Evolutionary conservation across 2,329 filamentous ascomycete genomes (phyloP).

Genomic region (Diaporthe nobilis): DNA sequence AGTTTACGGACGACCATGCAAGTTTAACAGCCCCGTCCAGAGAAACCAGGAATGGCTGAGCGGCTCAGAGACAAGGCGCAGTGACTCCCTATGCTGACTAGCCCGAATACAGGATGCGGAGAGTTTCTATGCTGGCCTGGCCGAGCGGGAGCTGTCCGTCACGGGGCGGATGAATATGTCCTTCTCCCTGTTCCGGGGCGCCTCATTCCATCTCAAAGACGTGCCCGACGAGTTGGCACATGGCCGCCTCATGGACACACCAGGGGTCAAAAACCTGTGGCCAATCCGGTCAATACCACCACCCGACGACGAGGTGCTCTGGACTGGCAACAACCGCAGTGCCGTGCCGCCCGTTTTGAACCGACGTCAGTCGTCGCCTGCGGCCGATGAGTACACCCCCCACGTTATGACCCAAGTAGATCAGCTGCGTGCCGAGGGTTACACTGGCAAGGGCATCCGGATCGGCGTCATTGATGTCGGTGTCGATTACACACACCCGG

Average conservation of each 20-base stretch:
- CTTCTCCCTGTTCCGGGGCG: constrained; percentile 18
- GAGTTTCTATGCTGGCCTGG: constrained; percentile 9
- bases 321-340: constrained; percentile 6
- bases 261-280: constrained; percentile 1
- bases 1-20: constrained; percentile 28
- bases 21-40: constrained; percentile 16
- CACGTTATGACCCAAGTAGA: not conserved
- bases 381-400: not conserved
- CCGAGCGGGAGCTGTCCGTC: not conserved
- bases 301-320: constrained; percentile 19
- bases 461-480: constrained; percentile 51
- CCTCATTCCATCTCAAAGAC: constrained; percentile 14
- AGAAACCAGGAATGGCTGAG: not conserved
- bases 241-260: not conserved
- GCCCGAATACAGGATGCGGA: constrained; percentile 6
- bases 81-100: not conserved
- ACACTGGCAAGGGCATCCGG: not conserved
- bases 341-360: constrained; percentile 11
- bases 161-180: constrained; percentile 21
- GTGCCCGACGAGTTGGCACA: constrained; percentile 3
- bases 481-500: constrained; percentile 56
- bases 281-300: not conserved
- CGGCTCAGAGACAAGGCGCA: not conserved
- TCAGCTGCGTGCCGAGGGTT: constrained; percentile 2
- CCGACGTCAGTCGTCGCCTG: not conserved